Conservation (phyloP, 2,329 filamentous ascomycete species). For the Escovopsis sp. region DNA sequence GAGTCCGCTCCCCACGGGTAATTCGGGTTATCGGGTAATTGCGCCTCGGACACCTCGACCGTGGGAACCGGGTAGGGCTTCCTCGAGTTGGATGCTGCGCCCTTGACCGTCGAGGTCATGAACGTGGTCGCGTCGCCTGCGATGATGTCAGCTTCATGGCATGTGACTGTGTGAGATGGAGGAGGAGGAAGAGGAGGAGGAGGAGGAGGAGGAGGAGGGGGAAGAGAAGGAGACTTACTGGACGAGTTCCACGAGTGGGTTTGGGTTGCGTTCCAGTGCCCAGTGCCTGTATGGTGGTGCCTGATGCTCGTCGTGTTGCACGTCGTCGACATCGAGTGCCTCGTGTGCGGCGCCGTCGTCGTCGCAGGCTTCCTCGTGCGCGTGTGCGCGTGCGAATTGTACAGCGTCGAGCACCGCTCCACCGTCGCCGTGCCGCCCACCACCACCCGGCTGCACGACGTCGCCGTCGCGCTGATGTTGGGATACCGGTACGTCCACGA, state of each 20-base stretch:
- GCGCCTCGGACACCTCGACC: constrained; percentile 5
- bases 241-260: neutral
- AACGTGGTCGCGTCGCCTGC: constrained; percentile 7
- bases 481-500: constrained; percentile 3
- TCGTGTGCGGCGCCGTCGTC: constrained; percentile 2
- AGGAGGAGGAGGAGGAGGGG: neutral
- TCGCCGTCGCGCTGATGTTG: constrained; percentile 3
- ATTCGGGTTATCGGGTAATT: constrained; percentile 16
- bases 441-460: constrained; percentile 1
- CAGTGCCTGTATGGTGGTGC: no score
- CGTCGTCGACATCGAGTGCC: constrained; percentile 6
- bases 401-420: constrained; percentile 2
- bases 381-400: neutral
- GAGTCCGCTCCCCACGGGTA: constrained; percentile 22
- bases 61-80: constrained; percentile 9
- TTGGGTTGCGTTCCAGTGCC: neutral
- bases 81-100: constrained; percentile 1
- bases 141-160: neutral
- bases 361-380: neutral
- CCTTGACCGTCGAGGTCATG: constrained; percentile 7
- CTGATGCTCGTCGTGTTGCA: constrained; percentile 12
- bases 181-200: no score
- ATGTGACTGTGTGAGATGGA: neutral
- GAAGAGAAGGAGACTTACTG: constrained; percentile 2
- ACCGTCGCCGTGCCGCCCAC: constrained; percentile 2